Percentiles rank a stretch among this genome's conserved stretches.
Conservation (phyloP, 257 asterid species). For the Petunia axillaris region DNA sequence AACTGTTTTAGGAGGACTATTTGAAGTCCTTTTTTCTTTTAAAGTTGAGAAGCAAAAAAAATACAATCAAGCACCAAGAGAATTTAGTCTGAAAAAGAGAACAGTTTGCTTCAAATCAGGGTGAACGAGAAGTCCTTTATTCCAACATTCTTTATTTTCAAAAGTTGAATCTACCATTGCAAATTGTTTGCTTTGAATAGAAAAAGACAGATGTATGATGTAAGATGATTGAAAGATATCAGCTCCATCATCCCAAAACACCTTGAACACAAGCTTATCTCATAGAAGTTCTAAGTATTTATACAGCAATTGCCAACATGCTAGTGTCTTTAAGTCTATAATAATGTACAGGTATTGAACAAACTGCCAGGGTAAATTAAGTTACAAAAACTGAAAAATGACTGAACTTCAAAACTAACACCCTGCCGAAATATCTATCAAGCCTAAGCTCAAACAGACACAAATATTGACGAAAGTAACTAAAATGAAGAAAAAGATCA, state of each 20-base stretch:
- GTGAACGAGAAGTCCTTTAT: too few species aligned
- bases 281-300: not conserved
- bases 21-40: too few species aligned
- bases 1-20: too few species aligned
- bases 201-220: not conserved
- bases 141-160: not conserved
- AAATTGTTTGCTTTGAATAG: not conserved
- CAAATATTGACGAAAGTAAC: not conserved
- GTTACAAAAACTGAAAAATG: not conserved
- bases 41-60: too few species aligned
- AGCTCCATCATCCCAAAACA: slow-evolving; percentile 20
- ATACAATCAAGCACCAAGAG: too few species aligned
- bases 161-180: not conserved
- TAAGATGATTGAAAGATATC: not conserved
- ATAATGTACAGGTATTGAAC: slow-evolving; percentile 26
- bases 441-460: slow-evolving; percentile 16
- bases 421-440: slow-evolving; percentile 19
- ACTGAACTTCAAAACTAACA: slow-evolving; percentile 11
- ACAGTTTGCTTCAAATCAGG: not conserved
- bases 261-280: not conserved
- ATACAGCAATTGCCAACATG: slow-evolving; percentile 14
- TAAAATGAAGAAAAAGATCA: not conserved
- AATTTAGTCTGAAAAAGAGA: too few species aligned
- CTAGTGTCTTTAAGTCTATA: not conserved
- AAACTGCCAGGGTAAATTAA: slow-evolving; percentile 18